Evolutionary conservation across 2,329 filamentous ascomycete species (phyloP), one percentile per base, ranked within the genome.

Genomic region (Tolypocladium album): DNA sequence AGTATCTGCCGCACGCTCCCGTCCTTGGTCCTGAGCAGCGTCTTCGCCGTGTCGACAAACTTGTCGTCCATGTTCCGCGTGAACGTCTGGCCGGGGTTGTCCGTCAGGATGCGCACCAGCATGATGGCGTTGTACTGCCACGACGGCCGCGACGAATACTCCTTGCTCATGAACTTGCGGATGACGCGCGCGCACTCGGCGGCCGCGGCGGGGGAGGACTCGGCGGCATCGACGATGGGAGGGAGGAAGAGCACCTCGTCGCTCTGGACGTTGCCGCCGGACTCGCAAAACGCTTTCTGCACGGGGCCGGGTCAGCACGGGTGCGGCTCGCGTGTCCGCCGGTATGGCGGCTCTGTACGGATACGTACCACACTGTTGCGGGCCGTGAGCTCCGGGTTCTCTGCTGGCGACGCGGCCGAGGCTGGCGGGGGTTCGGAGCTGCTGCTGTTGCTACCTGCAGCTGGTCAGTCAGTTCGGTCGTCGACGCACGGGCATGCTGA

Each of bases 91-190:
- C 93, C 93, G 0, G 94, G 94, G 71, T 99, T 97, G 73, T 97
- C 92, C 66, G 87, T 82, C 65, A 99, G 79, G 69, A 99, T 99
- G 63, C 93, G 88, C 66, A 95, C 81, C 60, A 99, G 83, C 94
- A 97, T 97, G 69, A 97, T 86, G 64, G 91, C 88, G 76, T 97
- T 97, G 81, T 97, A 97, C 74, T 97, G 93, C 66, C 87, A 86
- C 67, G 89, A 86, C 12, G 90, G 79, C 55, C 78, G 78, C 34
- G 74, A 71, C 67, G 75, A 85, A 74, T 90, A 86, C 55, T 92
- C 88, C 65, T 86, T 88, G 67, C 85, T 82, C 61, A 99, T 79
- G 72, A 88, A 93, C 72, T 90, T 92, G 71, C 90, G 88, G 70
- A 97, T 90, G 65, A 88, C 80, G 65, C 84, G 79, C 57, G 92